These are phyloP conservation scores for Coniferiporia sulphurascens DNA, from an alignment of 1,284 basidiomycete genomes.

Conservation along the genomic window DNA sequence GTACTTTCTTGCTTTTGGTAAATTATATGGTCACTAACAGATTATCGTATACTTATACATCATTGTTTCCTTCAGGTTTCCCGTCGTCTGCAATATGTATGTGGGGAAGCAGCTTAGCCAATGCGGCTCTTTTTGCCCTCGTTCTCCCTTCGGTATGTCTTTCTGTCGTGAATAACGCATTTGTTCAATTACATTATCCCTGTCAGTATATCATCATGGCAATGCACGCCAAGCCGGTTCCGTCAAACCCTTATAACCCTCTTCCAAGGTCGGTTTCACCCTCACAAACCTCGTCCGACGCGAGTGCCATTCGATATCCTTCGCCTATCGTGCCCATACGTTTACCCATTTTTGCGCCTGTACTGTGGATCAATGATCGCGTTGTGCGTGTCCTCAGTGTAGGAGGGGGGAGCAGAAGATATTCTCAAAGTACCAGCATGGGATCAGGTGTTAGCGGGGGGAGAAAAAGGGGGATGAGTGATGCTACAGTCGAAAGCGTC, in stretches of 20 bases:
- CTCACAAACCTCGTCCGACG: conserved; percentile 26
- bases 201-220: conserved; percentile 73
- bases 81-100: conserved; percentile 65
- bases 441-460: conserved; percentile 21
- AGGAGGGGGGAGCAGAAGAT: conserved; percentile 27
- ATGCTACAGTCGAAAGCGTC: conserved; percentile 40
- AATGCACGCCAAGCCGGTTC: conserved; percentile 62
- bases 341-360: conserved; percentile 64
- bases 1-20: conserved; percentile 79
- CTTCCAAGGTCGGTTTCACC: conserved; percentile 28
- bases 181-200: conserved; percentile 9
- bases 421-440: conserved; percentile 9
- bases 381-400: conserved; percentile 61
- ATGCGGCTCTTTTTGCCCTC: conserved; percentile 72
- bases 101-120: conserved; percentile 67
- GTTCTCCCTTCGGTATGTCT: conserved; percentile 64
- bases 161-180: conserved; percentile 14
- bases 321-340: conserved; percentile 75
- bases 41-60: neutral
- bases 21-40: conserved; percentile 22
- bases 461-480: conserved; percentile 32
- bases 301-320: conserved; percentile 46
- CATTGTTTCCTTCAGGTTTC: conserved; percentile 37
- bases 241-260: conserved; percentile 67
- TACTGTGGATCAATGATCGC: conserved; percentile 70